A percentile compares a stretch with the other conserved stretches of the same genome.
phyloP scores from a whole-genome alignment of 495 filamentous ascomycete genomes.

The Podospora fimiseda region DNA sequence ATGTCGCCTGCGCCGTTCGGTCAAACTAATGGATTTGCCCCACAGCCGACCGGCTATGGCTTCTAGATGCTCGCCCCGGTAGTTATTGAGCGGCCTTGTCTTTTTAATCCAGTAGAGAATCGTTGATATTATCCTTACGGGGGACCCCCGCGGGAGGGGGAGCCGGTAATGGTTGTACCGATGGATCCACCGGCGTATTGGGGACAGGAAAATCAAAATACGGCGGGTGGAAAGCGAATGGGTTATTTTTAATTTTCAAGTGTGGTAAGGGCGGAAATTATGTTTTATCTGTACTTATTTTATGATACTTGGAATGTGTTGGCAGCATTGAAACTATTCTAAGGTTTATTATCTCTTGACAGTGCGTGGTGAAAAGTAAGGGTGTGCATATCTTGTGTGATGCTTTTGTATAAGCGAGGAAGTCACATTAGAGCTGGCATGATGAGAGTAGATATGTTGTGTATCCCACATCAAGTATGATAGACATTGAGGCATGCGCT shows the following conservation, averaged over 20 bases:
- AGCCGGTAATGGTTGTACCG: slow-evolving; percentile 9
- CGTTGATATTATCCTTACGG: slow-evolving; percentile 19
- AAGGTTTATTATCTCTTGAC: neutral
- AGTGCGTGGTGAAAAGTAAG: too few species aligned
- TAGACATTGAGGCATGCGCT: too few species aligned
- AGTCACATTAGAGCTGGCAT: too few species aligned
- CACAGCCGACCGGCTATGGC: slow-evolving; percentile 69
- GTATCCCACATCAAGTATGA: too few species aligned
- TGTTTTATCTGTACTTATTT: slow-evolving; percentile 8
- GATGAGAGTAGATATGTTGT: too few species aligned
- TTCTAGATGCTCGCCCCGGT: slow-evolving; percentile 33
- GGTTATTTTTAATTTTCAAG: neutral
- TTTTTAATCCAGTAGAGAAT: slow-evolving; percentile 15
- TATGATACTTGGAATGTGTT: slow-evolving; percentile 10
- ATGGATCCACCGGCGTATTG: neutral
- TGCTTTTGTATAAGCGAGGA: too few species aligned
- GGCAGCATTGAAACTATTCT: neutral
- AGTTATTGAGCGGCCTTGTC: slow-evolving; percentile 17
- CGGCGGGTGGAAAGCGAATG: neutral
- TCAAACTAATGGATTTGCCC: slow-evolving; percentile 73
- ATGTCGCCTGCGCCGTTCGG: slow-evolving; percentile 57
- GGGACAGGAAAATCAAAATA: neutral
- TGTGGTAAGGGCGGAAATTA: neutral
- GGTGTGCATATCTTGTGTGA: too few species aligned
- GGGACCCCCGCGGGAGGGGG: neutral